Evolutionary conservation across 768 basidiomycete genomes (phyloP).

Genomic region (Favolaschia claudopus): DNA sequence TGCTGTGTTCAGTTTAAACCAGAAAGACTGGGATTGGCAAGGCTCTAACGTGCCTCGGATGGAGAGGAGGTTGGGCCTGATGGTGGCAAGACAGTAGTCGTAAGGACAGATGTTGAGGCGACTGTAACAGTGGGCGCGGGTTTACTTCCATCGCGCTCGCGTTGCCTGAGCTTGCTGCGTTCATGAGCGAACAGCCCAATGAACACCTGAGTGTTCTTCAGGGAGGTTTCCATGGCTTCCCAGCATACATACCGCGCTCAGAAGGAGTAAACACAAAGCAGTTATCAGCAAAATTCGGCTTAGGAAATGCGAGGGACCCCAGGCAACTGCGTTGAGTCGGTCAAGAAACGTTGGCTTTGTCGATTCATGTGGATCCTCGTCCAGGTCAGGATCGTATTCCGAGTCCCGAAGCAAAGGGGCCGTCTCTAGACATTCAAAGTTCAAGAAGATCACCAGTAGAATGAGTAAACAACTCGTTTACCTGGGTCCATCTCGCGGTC

Average conservation of each 20-base stretch:
- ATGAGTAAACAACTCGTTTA: too few relatives aligned
- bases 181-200: conserved; percentile 93
- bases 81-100: conserved; percentile 51
- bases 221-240: too few relatives aligned
- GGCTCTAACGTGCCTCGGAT: conserved; percentile 49
- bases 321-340: conserved; percentile 62
- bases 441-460: too few relatives aligned
- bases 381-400: conserved; percentile 49
- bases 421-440: conserved; percentile 60
- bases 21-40: not conserved
- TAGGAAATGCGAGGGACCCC: conserved; percentile 83
- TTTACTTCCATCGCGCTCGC: conserved; percentile 44
- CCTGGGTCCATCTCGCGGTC: too few relatives aligned
- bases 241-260: conserved; percentile 61
- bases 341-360: conserved; percentile 46
- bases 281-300: conserved; percentile 83
- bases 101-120: conserved; percentile 44
- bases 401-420: conserved; percentile 68
- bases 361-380: conserved; percentile 27
- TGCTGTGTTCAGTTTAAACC: conserved; percentile 46
- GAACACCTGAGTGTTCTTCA: conserved; percentile 68
- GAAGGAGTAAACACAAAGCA: conserved; percentile 78
- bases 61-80: conserved; percentile 63
- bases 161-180: conserved; percentile 74
- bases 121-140: conserved; percentile 48